These are phyloP conservation scores for Cordyceps sp. DNA, from an alignment of 2,329 filamentous ascomycete genomes.

Conservation along the genomic window DNA sequence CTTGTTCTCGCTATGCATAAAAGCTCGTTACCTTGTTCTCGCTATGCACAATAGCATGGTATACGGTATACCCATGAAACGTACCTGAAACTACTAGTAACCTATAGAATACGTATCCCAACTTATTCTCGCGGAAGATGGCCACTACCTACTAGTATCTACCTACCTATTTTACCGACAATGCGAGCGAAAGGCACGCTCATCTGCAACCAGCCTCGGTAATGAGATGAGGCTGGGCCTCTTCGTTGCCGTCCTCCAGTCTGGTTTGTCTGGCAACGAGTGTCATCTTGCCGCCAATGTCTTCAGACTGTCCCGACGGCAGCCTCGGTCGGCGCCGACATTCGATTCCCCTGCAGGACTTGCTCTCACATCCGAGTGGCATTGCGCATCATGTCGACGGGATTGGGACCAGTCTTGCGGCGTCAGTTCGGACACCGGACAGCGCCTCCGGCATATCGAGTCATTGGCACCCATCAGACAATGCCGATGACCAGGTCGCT, in stretches of 20 bases:
- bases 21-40: no score
- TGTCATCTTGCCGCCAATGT: constrained; percentile 9
- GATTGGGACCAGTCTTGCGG: not conserved
- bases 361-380: constrained; percentile 15
- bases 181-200: no score
- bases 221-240: constrained; percentile 2
- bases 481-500: constrained; percentile 16
- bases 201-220: no score
- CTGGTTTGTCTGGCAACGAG: not conserved
- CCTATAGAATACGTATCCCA: no score
- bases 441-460: constrained; percentile 28
- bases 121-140: no score
- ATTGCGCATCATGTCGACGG: not conserved
- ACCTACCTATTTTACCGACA: no score
- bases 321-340: constrained; percentile 10
- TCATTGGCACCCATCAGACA: constrained; percentile 35
- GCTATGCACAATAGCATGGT: no score
- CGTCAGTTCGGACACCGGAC: constrained; percentile 6
- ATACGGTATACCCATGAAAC: no score
- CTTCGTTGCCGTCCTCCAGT: not conserved
- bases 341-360: constrained; percentile 57
- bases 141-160: no score
- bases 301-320: constrained; percentile 11
- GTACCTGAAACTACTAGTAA: no score
- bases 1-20: no score